Base-by-base conservation (phyloP, 1,284 basidiomycete species). In the Inonotus hispidus region DNA sequence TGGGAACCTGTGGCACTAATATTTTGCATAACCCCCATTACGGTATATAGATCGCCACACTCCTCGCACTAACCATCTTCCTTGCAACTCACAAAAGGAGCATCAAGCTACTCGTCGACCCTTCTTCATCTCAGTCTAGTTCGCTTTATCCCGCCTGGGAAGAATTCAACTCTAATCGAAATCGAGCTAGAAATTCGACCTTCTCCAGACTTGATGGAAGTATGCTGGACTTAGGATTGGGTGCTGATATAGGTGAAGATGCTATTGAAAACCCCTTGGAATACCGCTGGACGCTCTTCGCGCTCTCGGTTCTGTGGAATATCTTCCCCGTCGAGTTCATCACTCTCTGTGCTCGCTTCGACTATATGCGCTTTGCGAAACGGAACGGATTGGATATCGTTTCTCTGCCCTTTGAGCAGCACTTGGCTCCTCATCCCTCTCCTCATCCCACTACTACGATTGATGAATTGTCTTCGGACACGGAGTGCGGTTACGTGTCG, bases 311-410 rank as follows among this genome's bases (percentile, higher is more conserved):
- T 29, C 50, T 62, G 2, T 62, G 60, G 60, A 58, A 57, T 43
- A 52, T 62, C 11, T 62, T 62, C 56, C 60, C 60, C 27, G 56
- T 54, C 13, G 60, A 62, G 29, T 56, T 62, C 47, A 53, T 58
- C 50, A 25, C 56, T 8, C 50, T 62, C 29, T 62, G 60, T 39
- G 58, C 32, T 49, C 60, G 60, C 39, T 58, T 58, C 29, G 60
- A 62, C 45, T 62, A 43, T 50, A 27, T 41, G 39, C 52, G 39
- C 27, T 38, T 29, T 21, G 50, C 29, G 4, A 19, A 27, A 10
- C 32, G 11, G 32, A 16, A 19, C 6, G 56, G 41, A 14, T 2
- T 25, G 13, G 56, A 11, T 46, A 16, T 32, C 27, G 6, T 13
- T 21, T 2, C n/a, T 45, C 11, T 21, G 29, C 16, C 14, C 35